These are phyloP conservation scores for Zygotorulaspora mrakii DNA, from an alignment of 1,139 yeast genomes.

Conservation along the genomic window DNA sequence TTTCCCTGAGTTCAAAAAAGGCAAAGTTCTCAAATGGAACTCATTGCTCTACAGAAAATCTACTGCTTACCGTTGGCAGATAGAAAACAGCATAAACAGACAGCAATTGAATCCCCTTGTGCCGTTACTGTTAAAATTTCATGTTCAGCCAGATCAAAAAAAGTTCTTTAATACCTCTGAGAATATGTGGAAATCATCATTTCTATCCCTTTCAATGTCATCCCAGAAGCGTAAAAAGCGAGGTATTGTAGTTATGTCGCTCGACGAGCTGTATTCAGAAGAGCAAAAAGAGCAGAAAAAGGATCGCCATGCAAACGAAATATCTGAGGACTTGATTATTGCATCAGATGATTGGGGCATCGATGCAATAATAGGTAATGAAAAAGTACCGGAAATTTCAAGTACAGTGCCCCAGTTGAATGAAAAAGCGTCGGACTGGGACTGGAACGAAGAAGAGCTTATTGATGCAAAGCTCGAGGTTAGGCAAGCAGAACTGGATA, in stretches of 20 bases:
- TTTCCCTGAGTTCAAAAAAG: conserved; percentile 35
- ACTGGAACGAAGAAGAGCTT: conserved; percentile 76
- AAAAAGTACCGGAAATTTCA: conserved; percentile 9
- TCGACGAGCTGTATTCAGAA: conserved; percentile 34
- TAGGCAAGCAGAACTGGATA: conserved; percentile 55
- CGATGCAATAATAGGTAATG: conserved; percentile 51
- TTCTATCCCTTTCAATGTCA: conserved; percentile 1
- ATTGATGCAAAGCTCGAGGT: conserved; percentile 62
- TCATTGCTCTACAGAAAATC: conserved; percentile 32
- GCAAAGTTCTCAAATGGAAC: conserved; percentile 34
- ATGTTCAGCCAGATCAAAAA: conserved; percentile 37
- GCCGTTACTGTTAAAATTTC: conserved; percentile 30
- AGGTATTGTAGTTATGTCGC: conserved; percentile 25
- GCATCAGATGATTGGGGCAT: conserved; percentile 88
- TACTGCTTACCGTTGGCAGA: conserved; percentile 31
- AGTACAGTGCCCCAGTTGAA: conserved; percentile 26
- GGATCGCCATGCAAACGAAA: conserved; percentile 19
- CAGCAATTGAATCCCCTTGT: conserved; percentile 27
- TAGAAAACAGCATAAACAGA: conserved; percentile 17
- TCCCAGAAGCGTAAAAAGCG: conserved; percentile 16
- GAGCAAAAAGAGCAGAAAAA: conserved; percentile 31
- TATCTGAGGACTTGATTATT: conserved; percentile 57
- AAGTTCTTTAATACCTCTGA: conserved; percentile 25
- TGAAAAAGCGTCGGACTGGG: conserved; percentile 43
- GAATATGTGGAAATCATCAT: conserved; percentile 17